Percentiles rank a stretch among this genome's conserved stretches.
Conservation (phyloP, 2,329 filamentous ascomycete species). For the Aspergillus oerlinghausenensis region DNA sequence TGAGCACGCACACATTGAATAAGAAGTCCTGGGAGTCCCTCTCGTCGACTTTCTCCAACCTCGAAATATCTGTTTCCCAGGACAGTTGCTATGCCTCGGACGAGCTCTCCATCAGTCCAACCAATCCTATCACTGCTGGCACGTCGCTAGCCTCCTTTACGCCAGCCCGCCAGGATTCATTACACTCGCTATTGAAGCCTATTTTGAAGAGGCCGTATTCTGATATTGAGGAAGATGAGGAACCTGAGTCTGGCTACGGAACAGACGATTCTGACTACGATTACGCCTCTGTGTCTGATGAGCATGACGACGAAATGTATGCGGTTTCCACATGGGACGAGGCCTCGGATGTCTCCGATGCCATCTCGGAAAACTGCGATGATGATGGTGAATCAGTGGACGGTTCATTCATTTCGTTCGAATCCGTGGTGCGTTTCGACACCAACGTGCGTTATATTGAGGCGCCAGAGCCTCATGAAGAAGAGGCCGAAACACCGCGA, state of each 20-base stretch:
- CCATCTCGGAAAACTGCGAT: slow-evolving; percentile 24
- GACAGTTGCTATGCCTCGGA: slow-evolving; percentile 39
- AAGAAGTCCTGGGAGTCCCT: slow-evolving; percentile 35
- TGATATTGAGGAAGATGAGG: slow-evolving; percentile 22
- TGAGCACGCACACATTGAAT: slow-evolving; percentile 23
- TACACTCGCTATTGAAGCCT: slow-evolving; percentile 27
- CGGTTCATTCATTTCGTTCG: slow-evolving; percentile 36
- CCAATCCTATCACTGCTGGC: slow-evolving; percentile 19
- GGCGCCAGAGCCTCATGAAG: slow-evolving; percentile 20
- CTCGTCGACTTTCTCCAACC: slow-evolving; percentile 31
- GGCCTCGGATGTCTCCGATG: slow-evolving; percentile 10
- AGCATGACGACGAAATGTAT: slow-evolving; percentile 6
- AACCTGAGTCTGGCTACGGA: slow-evolving; percentile 36
- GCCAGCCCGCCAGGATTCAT: slow-evolving; percentile 16
- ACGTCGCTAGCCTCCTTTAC: slow-evolving; percentile 17
- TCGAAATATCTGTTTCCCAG: slow-evolving; percentile 36
- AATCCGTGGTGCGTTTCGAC: slow-evolving; percentile 32
- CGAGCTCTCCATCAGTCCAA: slow-evolving; percentile 32
- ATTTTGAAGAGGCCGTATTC: slow-evolving; percentile 31
- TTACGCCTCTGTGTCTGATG: slow-evolving; percentile 21
- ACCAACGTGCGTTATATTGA: slow-evolving; percentile 33
- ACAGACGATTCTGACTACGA: slow-evolving; percentile 31
- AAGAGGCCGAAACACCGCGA: slow-evolving; percentile 14
- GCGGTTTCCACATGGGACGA: not conserved
- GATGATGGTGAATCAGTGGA: slow-evolving; percentile 31